These are phyloP conservation scores for Aspergillus sojae DNA, from an alignment of 2,329 filamentous ascomycete species.

Conservation along the genomic window DNA sequence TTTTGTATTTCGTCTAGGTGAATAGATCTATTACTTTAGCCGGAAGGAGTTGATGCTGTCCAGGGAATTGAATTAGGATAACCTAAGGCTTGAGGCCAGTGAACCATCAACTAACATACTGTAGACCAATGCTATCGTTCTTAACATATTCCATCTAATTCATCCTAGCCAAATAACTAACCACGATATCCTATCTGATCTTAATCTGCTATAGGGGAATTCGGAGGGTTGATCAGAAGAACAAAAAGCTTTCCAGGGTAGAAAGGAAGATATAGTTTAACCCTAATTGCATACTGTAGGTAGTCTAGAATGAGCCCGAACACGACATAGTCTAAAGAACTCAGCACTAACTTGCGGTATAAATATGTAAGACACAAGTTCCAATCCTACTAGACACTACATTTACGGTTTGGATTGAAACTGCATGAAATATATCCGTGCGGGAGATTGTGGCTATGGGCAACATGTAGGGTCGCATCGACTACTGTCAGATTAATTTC, in stretches of 20 bases:
- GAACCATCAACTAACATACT: too few species aligned
- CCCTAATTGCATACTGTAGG: not conserved
- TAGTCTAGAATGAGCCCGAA: not conserved
- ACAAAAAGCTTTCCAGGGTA: not conserved
- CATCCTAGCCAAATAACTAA: too few species aligned
- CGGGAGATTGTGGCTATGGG: not conserved
- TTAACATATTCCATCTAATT: too few species aligned
- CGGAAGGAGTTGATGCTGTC: too few species aligned
- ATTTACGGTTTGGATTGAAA: not conserved
- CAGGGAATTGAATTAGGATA: too few species aligned
- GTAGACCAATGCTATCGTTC: too few species aligned
- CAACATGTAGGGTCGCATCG: not conserved
- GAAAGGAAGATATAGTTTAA: fast-evolving
- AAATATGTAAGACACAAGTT: not conserved
- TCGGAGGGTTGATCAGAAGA: too few species aligned
- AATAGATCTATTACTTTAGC: too few species aligned
- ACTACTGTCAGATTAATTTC: not conserved
- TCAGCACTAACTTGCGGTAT: not conserved
- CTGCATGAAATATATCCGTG: not conserved
- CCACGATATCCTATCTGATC: too few species aligned
- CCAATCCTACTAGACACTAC: not conserved
- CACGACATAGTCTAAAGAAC: fast-evolving
- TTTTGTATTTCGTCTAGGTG: too few species aligned
- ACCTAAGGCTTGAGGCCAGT: too few species aligned
- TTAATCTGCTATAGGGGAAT: too few species aligned